Evolutionary conservation across 1,284 basidiomycete species (phyloP).

Genomic region (Ganoderma lucidum): DNA sequence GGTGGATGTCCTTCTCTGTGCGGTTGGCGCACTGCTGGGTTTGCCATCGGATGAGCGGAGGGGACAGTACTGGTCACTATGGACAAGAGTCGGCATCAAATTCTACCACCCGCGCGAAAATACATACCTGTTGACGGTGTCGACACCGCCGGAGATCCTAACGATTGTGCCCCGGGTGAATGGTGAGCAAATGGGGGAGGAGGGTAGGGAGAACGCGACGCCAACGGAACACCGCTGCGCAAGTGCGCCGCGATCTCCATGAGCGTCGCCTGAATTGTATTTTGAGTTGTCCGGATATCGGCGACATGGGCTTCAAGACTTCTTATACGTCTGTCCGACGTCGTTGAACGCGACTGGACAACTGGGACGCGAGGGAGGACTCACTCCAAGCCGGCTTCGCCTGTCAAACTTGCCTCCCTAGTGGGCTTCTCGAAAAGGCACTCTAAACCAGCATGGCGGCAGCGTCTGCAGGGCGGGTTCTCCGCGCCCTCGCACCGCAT

Average conservation of each 20-base stretch:
- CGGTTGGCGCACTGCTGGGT: constrained; percentile 29
- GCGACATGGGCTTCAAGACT: constrained; percentile 85
- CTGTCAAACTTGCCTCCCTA: constrained; percentile 82
- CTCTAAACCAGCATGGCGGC: constrained; percentile 83
- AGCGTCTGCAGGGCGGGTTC: constrained; percentile 90
- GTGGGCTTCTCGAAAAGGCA: constrained; percentile 93
- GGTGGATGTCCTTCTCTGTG: constrained; percentile 35
- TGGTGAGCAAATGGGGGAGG: constrained; percentile 63
- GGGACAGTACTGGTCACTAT: constrained; percentile 38
- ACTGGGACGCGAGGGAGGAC: constrained; percentile 43
- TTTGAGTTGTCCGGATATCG: constrained; percentile 75
- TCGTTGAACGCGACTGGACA: constrained; percentile 15
- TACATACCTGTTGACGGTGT: constrained; percentile 55
- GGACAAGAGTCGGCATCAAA: constrained; percentile 30
- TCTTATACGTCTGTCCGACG: constrained; percentile 75
- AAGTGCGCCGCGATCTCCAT: constrained; percentile 77
- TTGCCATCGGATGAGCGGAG: constrained; percentile 36
- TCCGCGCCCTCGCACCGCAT: constrained; percentile 92
- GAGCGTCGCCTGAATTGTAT: constrained; percentile 78
- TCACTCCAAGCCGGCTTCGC: constrained; percentile 89
- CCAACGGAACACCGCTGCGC: constrained; percentile 56
- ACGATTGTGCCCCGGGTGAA: constrained; percentile 66
- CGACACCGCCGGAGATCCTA: constrained; percentile 67
- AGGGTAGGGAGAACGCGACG: constrained; percentile 67
- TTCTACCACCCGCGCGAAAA: constrained; percentile 49